Evolutionary conservation across 257 asterid species (phyloP).

Genomic region (Nicotiana tomentosiformis): DNA sequence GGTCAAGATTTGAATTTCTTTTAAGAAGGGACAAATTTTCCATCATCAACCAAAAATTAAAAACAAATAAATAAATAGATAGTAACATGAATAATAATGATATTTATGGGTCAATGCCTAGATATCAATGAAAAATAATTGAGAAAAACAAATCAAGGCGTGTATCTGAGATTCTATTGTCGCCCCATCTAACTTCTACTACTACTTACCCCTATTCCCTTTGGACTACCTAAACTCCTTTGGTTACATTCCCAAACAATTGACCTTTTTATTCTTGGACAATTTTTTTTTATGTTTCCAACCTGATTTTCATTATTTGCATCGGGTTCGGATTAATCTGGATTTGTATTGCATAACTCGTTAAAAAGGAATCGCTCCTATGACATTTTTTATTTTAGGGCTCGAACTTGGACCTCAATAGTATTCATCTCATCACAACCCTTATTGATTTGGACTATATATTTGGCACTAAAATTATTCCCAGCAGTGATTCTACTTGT

Average conservation of each 20-base stretch:
- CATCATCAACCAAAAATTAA: background rate
- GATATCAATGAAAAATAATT: conserved; percentile 1
- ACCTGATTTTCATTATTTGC: too few relatives aligned
- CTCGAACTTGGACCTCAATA: too few relatives aligned
- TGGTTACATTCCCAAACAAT: too few relatives aligned
- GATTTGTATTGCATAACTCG: too few relatives aligned
- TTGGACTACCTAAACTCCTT: too few relatives aligned
- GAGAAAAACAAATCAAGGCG: conserved; percentile 14
- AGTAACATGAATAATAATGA: background rate
- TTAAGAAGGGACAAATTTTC: background rate
- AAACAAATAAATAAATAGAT: background rate
- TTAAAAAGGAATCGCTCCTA: too few relatives aligned
- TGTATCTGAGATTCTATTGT: conserved; percentile 20
- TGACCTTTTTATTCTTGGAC: too few relatives aligned
- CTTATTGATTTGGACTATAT: background rate
- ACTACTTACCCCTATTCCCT: background rate
- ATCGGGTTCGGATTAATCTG: too few relatives aligned
- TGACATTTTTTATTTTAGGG: too few relatives aligned
- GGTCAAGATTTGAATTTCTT: conserved; percentile 18
- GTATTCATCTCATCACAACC: too few relatives aligned
- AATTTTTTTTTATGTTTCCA: too few relatives aligned
- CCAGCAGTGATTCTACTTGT: background rate
- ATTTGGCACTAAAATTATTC: background rate
- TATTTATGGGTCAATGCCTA: conserved; percentile 13
- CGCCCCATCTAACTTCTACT: background rate